Base-by-base conservation (phyloP, 2,329 filamentous ascomycete species). In the Pseudogymnoascus sp. region DNA sequence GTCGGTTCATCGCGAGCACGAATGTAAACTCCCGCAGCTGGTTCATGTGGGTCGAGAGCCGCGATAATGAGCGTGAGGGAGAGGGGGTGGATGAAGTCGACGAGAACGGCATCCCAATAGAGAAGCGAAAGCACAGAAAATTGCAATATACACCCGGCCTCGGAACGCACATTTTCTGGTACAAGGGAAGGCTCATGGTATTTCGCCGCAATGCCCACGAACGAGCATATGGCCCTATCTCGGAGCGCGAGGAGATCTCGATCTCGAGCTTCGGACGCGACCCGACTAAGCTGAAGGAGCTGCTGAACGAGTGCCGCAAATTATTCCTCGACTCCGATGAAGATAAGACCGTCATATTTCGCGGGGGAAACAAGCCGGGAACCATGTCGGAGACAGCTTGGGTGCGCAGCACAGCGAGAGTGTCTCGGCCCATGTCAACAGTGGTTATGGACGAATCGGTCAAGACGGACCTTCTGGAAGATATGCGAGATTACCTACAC, bases 91-190 rank as follows among this genome's bases (percentile, higher is more conserved):
- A 61, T 7, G 67, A 71, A 5, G 66, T 71, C 37, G 69, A 71
- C 36, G 67, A 67, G 8, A 65, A 70, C 10, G 65, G 62, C n/a
- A 70, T 69, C 25, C 66, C 68, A 1, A 65, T 69, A 16, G 63
- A 71, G 66, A 82, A 80, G 69, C 84, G 68, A 16, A 70, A 72
- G 63, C 61, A 70, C 50, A 73, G 72, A 63, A 76, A 75, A 59
- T 70, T 78, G n/a, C 74, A 75, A 28, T 90, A 88, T 74, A 90
- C 87, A 0, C 89, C 89, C 0, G 83, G 84, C 0, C 84, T 86
- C 63, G 89, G 88, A 6, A 82, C 76, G 3, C 86, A 90, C 72
- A 84, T 82, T 70, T 91, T 91, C 74, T 87, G 84, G 81, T 90
- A 86, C 73, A 81, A 79, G 56, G 78, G 82, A 3, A 78, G 78